A percentile compares a stretch with the other conserved stretches of the same genome.
Evolutionary conservation across 106 monocot genomes (phyloP).

Genomic region (Platanthera zijinensis): DNA sequence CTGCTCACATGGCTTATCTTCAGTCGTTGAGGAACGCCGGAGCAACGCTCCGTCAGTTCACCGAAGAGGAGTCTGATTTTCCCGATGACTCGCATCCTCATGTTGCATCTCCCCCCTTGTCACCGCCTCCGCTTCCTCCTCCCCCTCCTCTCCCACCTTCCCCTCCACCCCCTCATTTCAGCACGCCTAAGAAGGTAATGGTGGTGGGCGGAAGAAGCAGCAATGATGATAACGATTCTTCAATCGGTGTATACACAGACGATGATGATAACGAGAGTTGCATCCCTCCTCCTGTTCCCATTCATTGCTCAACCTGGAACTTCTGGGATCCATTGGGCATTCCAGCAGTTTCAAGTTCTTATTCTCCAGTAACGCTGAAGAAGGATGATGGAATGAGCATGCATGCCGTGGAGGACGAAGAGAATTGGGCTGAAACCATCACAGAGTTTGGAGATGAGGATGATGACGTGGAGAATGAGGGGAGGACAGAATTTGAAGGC

Average conservation of each 20-base stretch:
- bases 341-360: conserved; percentile 16
- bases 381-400: conserved; percentile 5
- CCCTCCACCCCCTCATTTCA: conserved; percentile 26
- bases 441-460: conserved; percentile 50
- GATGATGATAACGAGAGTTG: conserved; percentile 25
- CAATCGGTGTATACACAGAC: conserved; percentile 5
- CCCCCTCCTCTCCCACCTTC: conserved; percentile 22
- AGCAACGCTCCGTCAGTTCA: conserved; percentile 62
- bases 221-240: conserved; percentile 10
- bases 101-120: conserved; percentile 22
- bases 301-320: conserved; percentile 29
- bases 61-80: conserved; percentile 34
- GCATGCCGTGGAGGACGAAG: conserved; percentile 22
- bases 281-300: conserved; percentile 42
- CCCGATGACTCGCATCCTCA: conserved; percentile 4
- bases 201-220: conserved; percentile 6
- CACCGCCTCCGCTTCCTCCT: conserved; percentile 33
- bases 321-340: conserved; percentile 47
- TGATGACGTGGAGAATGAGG: conserved; percentile 8
- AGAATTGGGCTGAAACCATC: conserved; percentile 57
- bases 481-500: background rate
- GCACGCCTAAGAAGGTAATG: conserved; percentile 5
- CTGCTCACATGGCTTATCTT: conserved; percentile 53
- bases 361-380: conserved; percentile 22
- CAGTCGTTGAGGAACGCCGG: conserved; percentile 61